Conservation (phyloP, 73 alveolate species). For the Tetrahymena malaccensis region DNA sequence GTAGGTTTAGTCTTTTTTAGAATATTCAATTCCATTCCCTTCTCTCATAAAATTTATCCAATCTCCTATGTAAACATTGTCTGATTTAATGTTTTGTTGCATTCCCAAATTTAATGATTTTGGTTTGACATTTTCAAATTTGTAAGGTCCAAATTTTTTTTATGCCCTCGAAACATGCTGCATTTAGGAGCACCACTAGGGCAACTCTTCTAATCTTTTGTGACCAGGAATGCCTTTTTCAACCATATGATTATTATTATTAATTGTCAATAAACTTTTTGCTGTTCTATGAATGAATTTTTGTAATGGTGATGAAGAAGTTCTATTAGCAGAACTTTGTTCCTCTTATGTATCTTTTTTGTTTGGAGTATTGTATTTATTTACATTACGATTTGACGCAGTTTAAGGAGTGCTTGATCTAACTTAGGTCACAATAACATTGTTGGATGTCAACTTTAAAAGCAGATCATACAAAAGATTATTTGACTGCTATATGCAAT, state of each 20-base stretch:
- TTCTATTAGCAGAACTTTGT: not conserved
- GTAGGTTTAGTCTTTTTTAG: conserved; percentile 25
- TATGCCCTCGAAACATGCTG: not conserved
- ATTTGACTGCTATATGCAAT: not conserved
- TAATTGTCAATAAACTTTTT: not conserved
- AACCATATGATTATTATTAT: not conserved
- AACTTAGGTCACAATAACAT: not conserved
- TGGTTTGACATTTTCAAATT: not conserved
- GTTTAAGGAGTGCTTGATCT: not conserved
- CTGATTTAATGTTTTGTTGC: not conserved
- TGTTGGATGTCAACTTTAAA: not conserved
- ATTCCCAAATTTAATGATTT: not conserved
- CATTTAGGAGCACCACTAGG: not conserved
- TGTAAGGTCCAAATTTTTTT: not conserved
- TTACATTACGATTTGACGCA: not conserved
- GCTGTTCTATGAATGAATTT: not conserved
- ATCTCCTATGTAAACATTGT: conserved; percentile 6
- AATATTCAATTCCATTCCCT: conserved; percentile 23
- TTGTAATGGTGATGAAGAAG: not conserved
- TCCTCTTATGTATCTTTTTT: not conserved
- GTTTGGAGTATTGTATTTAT: not conserved
- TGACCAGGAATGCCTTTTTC: not conserved
- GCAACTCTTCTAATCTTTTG: not conserved
- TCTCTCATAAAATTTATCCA: not conserved
- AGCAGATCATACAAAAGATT: not conserved